Conservation (phyloP, 352 stramenopile species). For the Phytophthora tubulina region DNA sequence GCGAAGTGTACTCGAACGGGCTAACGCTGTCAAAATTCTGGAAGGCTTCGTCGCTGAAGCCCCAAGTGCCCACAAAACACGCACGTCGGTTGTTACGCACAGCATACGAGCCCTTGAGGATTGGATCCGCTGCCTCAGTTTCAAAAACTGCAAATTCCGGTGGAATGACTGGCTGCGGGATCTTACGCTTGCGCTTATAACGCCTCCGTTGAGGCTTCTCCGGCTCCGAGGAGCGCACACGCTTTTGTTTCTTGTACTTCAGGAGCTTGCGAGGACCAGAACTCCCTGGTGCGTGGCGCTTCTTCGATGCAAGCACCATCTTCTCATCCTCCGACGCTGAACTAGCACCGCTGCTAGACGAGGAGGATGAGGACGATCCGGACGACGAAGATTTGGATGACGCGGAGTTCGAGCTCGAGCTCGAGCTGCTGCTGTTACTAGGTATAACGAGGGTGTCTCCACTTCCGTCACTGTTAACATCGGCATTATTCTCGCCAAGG, state of each 20-base stretch:
- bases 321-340: conserved; percentile 41
- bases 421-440: conserved; percentile 32
- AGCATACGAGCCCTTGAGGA: conserved; percentile 65
- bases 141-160: conserved; percentile 66
- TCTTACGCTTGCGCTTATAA: conserved; percentile 36
- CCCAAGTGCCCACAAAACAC: conserved; percentile 66
- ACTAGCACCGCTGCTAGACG: conserved; percentile 35
- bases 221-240: conserved; percentile 6
- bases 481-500: conserved; percentile 2
- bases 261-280: conserved; percentile 30
- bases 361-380: conserved; percentile 35
- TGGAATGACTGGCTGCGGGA: conserved; percentile 35
- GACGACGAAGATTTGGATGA: conserved; percentile 33
- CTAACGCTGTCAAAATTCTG: conserved; percentile 45
- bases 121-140: conserved; percentile 52
- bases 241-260: conserved; percentile 40
- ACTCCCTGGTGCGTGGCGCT: conserved; percentile 24
- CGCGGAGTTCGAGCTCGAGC: conserved; percentile 35
- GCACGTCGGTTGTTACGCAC: conserved; percentile 54
- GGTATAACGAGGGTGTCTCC: conserved; percentile 35
- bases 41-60: conserved; percentile 72
- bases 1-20: conserved; percentile 77
- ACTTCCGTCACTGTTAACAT: conserved; percentile 43
- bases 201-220: conserved; percentile 10
- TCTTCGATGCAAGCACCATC: conserved; percentile 8